Conservation (phyloP, 208 protist genomes). For the Crithidia expoeki region DNA sequence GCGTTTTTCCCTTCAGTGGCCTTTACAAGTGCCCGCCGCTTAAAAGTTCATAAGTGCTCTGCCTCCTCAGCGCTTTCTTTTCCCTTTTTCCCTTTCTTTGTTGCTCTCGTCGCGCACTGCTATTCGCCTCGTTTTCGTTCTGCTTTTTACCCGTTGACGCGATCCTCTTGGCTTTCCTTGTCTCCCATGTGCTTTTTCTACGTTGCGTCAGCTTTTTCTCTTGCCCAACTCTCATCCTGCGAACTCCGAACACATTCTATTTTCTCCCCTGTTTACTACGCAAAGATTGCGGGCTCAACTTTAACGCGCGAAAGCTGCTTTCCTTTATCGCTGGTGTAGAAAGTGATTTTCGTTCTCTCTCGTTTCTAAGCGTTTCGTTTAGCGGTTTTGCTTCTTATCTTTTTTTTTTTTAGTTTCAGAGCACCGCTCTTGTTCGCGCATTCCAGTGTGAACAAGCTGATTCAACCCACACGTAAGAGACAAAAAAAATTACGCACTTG, state of each 20-base stretch:
- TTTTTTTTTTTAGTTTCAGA: slow-evolving; percentile 5
- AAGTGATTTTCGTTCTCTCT: background rate
- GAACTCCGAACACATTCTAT: background rate
- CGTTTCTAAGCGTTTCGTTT: background rate
- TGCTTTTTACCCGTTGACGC: background rate
- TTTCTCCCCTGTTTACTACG: background rate
- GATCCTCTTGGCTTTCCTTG: background rate
- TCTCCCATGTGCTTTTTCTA: background rate
- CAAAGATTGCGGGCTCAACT: background rate
- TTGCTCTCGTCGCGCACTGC: too few relatives aligned
- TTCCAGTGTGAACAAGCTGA: too few relatives aligned
- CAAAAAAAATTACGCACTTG: too few relatives aligned
- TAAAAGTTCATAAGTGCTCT: background rate
- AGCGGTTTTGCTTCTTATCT: background rate
- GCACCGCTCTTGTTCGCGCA: too few relatives aligned
- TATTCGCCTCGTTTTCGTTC: too few relatives aligned
- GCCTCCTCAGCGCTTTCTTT: slow-evolving; percentile 5
- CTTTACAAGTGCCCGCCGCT: too few relatives aligned
- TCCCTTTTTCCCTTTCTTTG: background rate
- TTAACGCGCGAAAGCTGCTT: background rate
- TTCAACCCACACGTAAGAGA: too few relatives aligned
- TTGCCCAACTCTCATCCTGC: slow-evolving; percentile 2
- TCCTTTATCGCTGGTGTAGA: background rate
- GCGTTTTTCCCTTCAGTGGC: too few relatives aligned
- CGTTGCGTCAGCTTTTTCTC: background rate